Evolutionary conservation across 495 filamentous ascomycete genomes (phyloP).

Genomic region (Xylaria longipes): DNA sequence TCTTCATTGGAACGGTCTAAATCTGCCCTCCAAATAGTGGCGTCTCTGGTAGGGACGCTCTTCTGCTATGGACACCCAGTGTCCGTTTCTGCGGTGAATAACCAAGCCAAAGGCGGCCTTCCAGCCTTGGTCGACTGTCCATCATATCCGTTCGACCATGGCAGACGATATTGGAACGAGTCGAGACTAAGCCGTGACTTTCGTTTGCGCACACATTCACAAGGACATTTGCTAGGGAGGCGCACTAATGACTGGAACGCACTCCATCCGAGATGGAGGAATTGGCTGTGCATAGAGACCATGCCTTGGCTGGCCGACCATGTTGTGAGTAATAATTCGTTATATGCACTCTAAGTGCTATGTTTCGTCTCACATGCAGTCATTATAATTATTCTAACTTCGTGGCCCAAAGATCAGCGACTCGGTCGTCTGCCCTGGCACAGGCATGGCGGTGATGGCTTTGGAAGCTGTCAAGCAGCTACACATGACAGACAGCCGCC

Average conservation of each 20-base stretch:
- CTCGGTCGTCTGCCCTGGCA: constrained; percentile 36
- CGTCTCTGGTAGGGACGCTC: neutral
- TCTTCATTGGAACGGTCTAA: too few relatives aligned
- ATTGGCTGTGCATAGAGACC: constrained; percentile 33
- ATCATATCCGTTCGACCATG: constrained; percentile 47
- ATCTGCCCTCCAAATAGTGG: neutral
- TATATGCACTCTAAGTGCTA: too few relatives aligned
- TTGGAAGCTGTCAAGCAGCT: constrained; percentile 41
- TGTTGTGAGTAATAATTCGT: neutral
- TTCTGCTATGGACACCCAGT: neutral
- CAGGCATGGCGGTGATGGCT: constrained; percentile 44
- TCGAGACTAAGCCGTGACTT: neutral
- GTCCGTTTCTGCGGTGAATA: neutral
- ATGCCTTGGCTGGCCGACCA: constrained; percentile 47
- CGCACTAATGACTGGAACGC: constrained; percentile 33
- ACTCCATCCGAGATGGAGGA: constrained; percentile 40
- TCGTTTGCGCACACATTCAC: constrained; percentile 18
- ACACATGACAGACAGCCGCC: neutral
- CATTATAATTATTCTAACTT: too few relatives aligned
- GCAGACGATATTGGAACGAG: constrained; percentile 45
- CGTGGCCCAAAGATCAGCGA: constrained; percentile 25
- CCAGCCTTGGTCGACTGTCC: neutral
- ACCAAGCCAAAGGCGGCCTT: too few relatives aligned
- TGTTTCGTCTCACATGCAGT: too few relatives aligned
- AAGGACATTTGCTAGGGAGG: constrained; percentile 44